These are phyloP conservation scores for Leccinellum luteum DNA, from an alignment of 768 basidiomycete genomes.

Conservation along the genomic window DNA sequence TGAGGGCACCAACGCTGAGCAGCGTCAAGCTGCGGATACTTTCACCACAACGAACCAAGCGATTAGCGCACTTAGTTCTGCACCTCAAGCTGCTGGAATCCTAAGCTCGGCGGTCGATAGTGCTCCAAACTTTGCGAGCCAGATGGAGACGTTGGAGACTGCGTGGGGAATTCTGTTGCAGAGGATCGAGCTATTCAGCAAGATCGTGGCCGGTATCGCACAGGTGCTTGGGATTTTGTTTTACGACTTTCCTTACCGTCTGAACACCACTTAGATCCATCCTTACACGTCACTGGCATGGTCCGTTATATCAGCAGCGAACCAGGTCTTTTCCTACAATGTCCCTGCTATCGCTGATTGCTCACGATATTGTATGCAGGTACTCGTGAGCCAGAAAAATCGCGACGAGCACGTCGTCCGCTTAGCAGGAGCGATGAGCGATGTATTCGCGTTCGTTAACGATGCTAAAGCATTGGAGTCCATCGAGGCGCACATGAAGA, in stretches of 20 bases:
- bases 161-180: not conserved
- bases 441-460: not conserved
- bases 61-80: not conserved
- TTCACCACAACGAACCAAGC: not conserved
- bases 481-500: not conserved
- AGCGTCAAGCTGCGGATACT: not conserved
- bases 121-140: not conserved
- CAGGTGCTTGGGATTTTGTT: not conserved
- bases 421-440: not conserved
- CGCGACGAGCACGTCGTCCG: not conserved
- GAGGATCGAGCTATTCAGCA: not conserved
- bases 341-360: not conserved
- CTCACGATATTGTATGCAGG: not conserved
- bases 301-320: not conserved
- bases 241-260: not conserved
- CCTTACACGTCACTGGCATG: not conserved
- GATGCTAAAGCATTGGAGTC: not conserved
- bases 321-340: not conserved
- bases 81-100: not conserved
- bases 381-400: not conserved
- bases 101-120: not conserved
- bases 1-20: not conserved
- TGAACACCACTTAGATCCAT: not conserved
- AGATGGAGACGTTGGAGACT: not conserved
- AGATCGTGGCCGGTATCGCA: not conserved